These are phyloP conservation scores for Podila horticola DNA, from an alignment of 192 early-diverging fungal genomes.

Conservation along the genomic window DNA sequence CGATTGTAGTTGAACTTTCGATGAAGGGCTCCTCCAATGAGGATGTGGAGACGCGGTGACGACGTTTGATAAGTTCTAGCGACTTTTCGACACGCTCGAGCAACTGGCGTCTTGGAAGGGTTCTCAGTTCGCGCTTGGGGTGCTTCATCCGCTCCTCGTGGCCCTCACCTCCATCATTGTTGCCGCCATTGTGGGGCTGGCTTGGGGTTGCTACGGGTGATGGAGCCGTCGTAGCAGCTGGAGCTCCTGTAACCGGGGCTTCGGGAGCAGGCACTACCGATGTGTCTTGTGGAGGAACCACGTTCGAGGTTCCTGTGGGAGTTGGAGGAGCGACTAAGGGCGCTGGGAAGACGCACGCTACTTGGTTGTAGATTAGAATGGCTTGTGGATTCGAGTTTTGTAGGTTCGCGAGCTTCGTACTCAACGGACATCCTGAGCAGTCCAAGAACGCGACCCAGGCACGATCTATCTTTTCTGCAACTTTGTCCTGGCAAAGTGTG, in stretches of 20 bases:
- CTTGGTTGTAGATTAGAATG: conserved; percentile 36
- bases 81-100: not conserved
- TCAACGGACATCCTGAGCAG: conserved; percentile 22
- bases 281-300: not conserved
- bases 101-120: not conserved
- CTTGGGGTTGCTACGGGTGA: not conserved
- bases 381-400: conserved; percentile 41
- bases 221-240: not conserved
- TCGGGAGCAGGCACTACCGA: not conserved
- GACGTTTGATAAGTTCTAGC: not conserved
- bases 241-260: not conserved
- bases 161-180: not conserved
- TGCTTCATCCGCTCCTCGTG: not conserved
- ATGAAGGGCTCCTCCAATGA: not conserved
- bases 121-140: not conserved
- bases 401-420: conserved; percentile 33
- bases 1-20: conserved; percentile 10
- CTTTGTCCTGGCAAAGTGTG: conserved; percentile 18
- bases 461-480: conserved; percentile 31
- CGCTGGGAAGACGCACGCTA: conserved; percentile 13
- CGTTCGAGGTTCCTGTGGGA: not conserved
- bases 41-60: not conserved
- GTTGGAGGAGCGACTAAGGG: not conserved
- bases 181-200: not conserved
- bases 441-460: conserved; percentile 44